Evolutionary conservation across 2,329 filamentous ascomycete species (phyloP).

Genomic region (Fusarium continuum): DNA sequence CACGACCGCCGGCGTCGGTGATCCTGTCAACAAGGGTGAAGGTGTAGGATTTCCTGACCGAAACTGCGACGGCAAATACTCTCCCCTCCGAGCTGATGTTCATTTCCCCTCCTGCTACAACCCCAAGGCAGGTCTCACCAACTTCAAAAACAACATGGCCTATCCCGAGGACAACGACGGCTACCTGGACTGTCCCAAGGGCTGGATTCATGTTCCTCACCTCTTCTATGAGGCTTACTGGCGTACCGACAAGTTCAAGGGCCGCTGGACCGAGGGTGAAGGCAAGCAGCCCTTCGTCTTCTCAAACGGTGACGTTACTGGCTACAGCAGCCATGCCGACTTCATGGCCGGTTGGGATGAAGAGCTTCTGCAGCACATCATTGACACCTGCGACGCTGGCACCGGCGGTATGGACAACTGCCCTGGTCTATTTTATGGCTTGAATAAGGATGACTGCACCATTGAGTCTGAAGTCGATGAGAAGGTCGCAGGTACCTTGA

Average conservation of each 20-base stretch:
- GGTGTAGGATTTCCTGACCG: constrained; percentile 75
- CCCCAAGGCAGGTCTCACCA: constrained; percentile 65
- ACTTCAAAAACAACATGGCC: constrained; percentile 72
- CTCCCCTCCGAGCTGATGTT: constrained; percentile 71
- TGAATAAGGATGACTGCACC: constrained; percentile 63
- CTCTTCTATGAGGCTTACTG: constrained; percentile 69
- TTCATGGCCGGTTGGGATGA: constrained; percentile 79
- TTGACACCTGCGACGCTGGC: constrained; percentile 71
- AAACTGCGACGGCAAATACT: constrained; percentile 70
- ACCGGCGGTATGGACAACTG: constrained; percentile 70
- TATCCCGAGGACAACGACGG: constrained; percentile 65
- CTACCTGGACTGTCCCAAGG: constrained; percentile 63
- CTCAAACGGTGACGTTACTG: constrained; percentile 74
- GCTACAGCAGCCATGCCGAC: constrained; percentile 75
- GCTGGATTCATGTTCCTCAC: constrained; percentile 64
- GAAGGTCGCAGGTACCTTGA: constrained; percentile 54
- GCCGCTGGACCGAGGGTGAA: constrained; percentile 63
- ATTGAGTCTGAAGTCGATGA: constrained; percentile 59
- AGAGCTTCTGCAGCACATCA: constrained; percentile 69
- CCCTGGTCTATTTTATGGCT: constrained; percentile 62
- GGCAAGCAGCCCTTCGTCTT: constrained; percentile 73
- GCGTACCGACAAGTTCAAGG: constrained; percentile 62
- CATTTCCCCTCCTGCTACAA: constrained; percentile 82
- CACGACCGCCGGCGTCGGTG: constrained; percentile 62
- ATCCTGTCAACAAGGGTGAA: constrained; percentile 62